Evolutionary conservation across 768 basidiomycete genomes (phyloP).

Genomic region (Melanogaster broomeanus): DNA sequence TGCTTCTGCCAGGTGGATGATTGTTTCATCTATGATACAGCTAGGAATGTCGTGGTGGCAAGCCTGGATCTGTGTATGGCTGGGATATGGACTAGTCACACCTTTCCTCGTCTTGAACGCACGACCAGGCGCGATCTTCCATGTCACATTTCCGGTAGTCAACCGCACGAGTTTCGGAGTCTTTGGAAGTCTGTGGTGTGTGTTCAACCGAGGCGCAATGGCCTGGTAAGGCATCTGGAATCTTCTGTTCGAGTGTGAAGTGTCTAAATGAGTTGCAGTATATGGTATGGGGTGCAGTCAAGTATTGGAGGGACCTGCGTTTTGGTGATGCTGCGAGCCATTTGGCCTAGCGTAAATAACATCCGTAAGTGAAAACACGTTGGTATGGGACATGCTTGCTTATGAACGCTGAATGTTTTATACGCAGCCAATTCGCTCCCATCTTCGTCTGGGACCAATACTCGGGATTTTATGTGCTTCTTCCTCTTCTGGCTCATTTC

Average conservation of each 20-base stretch:
- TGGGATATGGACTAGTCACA: conserved; percentile 59
- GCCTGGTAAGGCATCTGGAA: conserved; percentile 53
- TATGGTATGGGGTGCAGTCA: conserved; percentile 80
- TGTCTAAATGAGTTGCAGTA: conserved; percentile 37
- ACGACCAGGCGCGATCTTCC: conserved; percentile 73
- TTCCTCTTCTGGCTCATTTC: conserved; percentile 86
- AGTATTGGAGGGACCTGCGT: conserved; percentile 84
- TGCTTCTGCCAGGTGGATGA: conserved; percentile 61
- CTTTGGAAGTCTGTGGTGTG: conserved; percentile 78
- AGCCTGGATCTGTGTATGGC: conserved; percentile 80
- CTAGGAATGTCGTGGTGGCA: conserved; percentile 82
- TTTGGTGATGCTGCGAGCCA: conserved; percentile 69
- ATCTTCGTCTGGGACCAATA: conserved; percentile 71
- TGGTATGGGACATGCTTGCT: neutral
- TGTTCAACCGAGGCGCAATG: conserved; percentile 75
- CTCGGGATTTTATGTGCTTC: conserved; percentile 79
- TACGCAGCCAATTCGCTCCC: conserved; percentile 66
- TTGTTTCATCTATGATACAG: conserved; percentile 73
- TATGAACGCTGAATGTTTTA: conserved; percentile 1
- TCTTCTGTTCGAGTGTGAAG: conserved; percentile 14
- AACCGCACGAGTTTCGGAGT: conserved; percentile 76
- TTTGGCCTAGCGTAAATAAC: conserved; percentile 73
- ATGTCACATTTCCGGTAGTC: conserved; percentile 77
- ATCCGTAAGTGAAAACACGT: conserved; percentile 48
- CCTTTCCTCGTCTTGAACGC: conserved; percentile 79